phyloP scores from a whole-genome alignment of 2,329 filamentous ascomycete genomes.

The Davidsoniella neocaledoniae region DNA sequence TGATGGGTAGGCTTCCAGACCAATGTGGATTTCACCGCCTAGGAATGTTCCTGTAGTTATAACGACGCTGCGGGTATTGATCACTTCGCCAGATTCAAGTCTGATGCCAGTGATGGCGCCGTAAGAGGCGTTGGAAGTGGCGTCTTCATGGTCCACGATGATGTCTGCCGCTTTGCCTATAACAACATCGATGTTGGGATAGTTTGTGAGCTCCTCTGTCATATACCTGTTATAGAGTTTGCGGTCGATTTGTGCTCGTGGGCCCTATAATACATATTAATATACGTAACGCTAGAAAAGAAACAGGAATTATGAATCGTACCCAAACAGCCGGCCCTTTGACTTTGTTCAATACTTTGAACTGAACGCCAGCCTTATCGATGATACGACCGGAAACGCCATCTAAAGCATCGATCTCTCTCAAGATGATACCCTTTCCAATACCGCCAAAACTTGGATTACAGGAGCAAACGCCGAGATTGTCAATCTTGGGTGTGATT shows the following conservation, averaged over 20 bases:
- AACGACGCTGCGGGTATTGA: conserved; percentile 65
- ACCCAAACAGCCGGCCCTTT: conserved; percentile 93
- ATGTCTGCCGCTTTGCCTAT: conserved; percentile 88
- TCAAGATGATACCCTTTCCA: conserved; percentile 89
- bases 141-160: conserved; percentile 34
- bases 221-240: conserved; percentile 79
- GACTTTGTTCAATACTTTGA: conserved; percentile 68
- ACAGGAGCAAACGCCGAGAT: conserved; percentile 88
- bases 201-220: conserved; percentile 65
- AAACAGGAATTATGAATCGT: conserved; percentile 13
- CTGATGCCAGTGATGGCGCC: conserved; percentile 60
- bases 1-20: conserved; percentile 65
- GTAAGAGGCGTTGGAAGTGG: conserved; percentile 32
- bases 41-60: conserved; percentile 96
- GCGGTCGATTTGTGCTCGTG: conserved; percentile 88
- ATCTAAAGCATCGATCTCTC: conserved; percentile 89
- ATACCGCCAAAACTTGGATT: conserved; percentile 98
- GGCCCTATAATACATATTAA: conserved; percentile 35
- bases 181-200: conserved; percentile 64
- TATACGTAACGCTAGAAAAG: neutral
- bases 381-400: conserved; percentile 77
- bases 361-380: conserved; percentile 90
- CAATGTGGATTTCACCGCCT: conserved; percentile 92
- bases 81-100: conserved; percentile 71
- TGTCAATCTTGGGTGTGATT: conserved; percentile 73